Evolutionary conservation across 306 rosid genomes (phyloP).

Genomic region (Acacia confusa): DNA sequence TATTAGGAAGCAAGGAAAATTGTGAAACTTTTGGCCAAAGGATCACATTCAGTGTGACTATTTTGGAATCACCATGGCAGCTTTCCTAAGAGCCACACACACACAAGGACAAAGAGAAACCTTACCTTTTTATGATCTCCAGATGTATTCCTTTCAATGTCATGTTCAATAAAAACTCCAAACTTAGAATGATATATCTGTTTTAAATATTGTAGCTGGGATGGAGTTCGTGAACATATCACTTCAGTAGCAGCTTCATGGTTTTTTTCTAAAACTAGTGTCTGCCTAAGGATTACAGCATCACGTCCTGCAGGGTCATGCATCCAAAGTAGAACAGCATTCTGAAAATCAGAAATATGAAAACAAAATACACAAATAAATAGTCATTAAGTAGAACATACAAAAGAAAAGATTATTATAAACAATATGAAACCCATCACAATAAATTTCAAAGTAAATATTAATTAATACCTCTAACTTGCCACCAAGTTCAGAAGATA

Average conservation of each 20-base stretch:
- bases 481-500: conserved; percentile 68
- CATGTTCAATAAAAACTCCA: conserved; percentile 52
- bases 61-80: neutral
- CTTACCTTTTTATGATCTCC: conserved; percentile 70
- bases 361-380: neutral
- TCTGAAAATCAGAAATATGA: conserved; percentile 39
- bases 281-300: conserved; percentile 50
- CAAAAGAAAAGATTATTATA: neutral
- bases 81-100: conserved; percentile 4
- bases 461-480: conserved; percentile 53
- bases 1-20: neutral
- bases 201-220: conserved; percentile 71
- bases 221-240: conserved; percentile 70
- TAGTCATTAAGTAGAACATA: neutral
- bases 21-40: neutral
- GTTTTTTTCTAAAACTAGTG: conserved; percentile 26
- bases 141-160: conserved; percentile 52
- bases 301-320: conserved; percentile 81
- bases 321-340: conserved; percentile 74
- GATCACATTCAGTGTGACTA: neutral
- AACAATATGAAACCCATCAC: neutral
- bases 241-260: conserved; percentile 76
- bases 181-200: conserved; percentile 59
- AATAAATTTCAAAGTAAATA: neutral
- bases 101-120: conserved; percentile 24